Base-by-base conservation (phyloP, 352 stramenopile species). In the Elongisporangium senticosum region DNA sequence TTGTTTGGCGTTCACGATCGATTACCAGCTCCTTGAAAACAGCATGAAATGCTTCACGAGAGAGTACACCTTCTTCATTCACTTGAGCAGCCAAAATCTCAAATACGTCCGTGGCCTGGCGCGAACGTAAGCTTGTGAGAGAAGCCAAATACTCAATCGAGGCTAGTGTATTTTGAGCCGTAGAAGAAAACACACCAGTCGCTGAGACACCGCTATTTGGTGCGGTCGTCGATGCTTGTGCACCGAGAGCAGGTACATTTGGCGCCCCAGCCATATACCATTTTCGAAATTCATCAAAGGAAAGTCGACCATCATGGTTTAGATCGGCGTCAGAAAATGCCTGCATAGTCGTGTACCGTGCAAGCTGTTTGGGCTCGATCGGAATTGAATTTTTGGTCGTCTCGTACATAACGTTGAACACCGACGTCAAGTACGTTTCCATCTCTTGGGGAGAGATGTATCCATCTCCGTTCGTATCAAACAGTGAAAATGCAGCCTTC, bases 271-370 rank as follows among this genome's bases (percentile, higher is more conserved):
- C 51, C 67, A 58, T 68, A 60, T 90, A 96, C 88, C 88, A 96
- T 17, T 66, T 77, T 1, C 79, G 74, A 57, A 96, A 96, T 55
- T 96, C 87, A 47, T 87, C 75, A 6, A 93, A 62, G 19, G 85
- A 90, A 10, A 96, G 56, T 23, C 73, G 79, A 14, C 78, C 82
- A 49, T 96, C 84, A 49, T 69, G 71, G 62, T 97, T 93, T 15
- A 90, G 52, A 65, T 98, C 91, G 13, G 79, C 88, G n/a, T 96
- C 84, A 0, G 74, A 53, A 56, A 98, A 98, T 15, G 88, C 87
- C 55, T 96, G 71, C 23, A 71, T 55, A 4, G 84, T 87, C 48
- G 87, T 96, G 59, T 79, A 89, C 43, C 69, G 57, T 14, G 88
- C 88, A 20, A 96, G 67, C 23, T 58, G 47, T 54, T 75, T 67